Evolutionary conservation across 176 grass and related monocot genomes (phyloP), one percentile per base, ranked within the genome.

Genomic region (Alloteropsis semialata): DNA sequence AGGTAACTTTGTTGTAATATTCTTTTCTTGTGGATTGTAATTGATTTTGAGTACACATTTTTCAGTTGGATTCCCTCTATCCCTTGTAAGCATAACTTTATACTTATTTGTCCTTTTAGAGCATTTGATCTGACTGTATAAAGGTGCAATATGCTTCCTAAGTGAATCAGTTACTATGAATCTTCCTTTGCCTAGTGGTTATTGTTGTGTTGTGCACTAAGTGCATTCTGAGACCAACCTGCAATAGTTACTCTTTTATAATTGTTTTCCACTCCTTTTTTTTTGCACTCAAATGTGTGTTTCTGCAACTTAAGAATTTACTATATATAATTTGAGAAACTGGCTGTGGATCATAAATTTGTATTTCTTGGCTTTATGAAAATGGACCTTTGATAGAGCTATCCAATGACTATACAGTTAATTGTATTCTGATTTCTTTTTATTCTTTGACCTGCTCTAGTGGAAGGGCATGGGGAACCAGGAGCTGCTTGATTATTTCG

Each of bases 391-490:
- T 72, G 22, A 41, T 74, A 28, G 21, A 56, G n/a, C n/a, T n/a
- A n/a, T n/a, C n/a, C n/a, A n/a, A n/a, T n/a, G n/a, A n/a, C n/a
- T n/a, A n/a, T n/a, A n/a, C n/a, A n/a, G n/a, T n/a, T n/a, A n/a
- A n/a, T n/a, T n/a, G n/a, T n/a, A 15, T 27, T 67, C 58, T 78
- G 29, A 69, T 81, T 30, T 62, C 28, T 53, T 18, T 54, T 67
- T 75, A 4, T 86, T 86, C 48, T 41, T 89, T 83, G 38, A 75
- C 63, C 22, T 37, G 53, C 44, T 86, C 24, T 82, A 99, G 92
- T 91, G 92, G 88, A 63, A 78, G 80, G 96, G 96, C 39, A 99
- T 94, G 93, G 96, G 93, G 67, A 99, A 90, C 63, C 87, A 90
- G 83, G 96, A 99, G 69, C 88, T 99, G 3, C 74, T 99, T 4